Base-by-base conservation (phyloP, 345 rosid species). In the Citrus medica region DNA sequence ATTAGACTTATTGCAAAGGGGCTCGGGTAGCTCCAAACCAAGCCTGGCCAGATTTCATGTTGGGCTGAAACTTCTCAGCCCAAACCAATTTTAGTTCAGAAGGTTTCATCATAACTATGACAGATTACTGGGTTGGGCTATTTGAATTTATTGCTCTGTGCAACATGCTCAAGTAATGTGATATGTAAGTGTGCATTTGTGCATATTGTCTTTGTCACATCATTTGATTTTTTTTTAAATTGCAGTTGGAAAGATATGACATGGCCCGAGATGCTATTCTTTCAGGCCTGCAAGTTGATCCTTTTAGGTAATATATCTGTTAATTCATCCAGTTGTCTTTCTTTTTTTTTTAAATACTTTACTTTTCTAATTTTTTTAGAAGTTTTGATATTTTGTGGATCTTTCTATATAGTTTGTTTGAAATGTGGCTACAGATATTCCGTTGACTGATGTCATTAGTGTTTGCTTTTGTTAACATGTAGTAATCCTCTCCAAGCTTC, bases 211-310 rank as follows among this genome's bases (percentile, higher is more conserved):
- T 67, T 55, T 53, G 35, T 55, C 32, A 10, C 32, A 16, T 67
- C 70, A 74, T 80, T 46, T 46, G 13, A 2, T 46, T 62, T 35
- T 46, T 30, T 46, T 30, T 53, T 69, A 32, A 77, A 77, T 74
- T 78, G 81, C 88, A 95, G 99, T 81, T 93, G 90, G 99, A 96
- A 85, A 91, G 90, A 80, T 96, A 96, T 81, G 94, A 93, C 70
- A 70, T 79, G 76, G 97, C 99, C 40, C 87, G 89, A 73, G 94
- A 93, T 63, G 83, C 83, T 81, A 79, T 93, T 81, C 87, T 92
- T 73, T 90, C 94, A 64, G 99, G 98, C 69, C 97, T 96, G 83
- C 98, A 93, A 83, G 81, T 91, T 74, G 97, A 93, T 84, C 98
- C 99, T 67, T 88, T 83, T 76, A 91, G 98, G 99, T 94, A 87